Evolutionary conservation across 805 yeast genomes (phyloP).

Genomic region (Priceomyces haplophilus): DNA sequence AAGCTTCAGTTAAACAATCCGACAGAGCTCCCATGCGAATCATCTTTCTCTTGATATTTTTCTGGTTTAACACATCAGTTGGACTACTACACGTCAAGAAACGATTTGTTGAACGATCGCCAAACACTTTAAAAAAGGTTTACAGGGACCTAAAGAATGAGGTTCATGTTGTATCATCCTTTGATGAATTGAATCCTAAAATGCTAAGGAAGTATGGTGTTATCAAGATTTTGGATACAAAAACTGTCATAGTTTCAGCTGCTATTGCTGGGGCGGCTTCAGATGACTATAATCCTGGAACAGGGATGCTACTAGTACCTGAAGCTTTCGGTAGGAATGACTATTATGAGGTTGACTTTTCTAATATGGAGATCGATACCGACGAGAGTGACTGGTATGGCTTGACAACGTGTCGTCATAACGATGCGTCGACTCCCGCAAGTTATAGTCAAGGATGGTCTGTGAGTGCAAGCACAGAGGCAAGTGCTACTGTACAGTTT

Average conservation of each 20-base stretch:
- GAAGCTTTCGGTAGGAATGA: not conserved
- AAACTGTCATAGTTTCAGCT: conserved; percentile 12
- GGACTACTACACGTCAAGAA: not conserved
- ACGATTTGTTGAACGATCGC: not conserved
- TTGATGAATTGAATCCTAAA: conserved; percentile 10
- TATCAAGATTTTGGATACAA: conserved; percentile 8
- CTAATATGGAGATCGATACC: not conserved
- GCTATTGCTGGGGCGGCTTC: conserved; percentile 10
- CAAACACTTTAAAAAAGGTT: conserved; percentile 6
- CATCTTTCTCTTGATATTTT: not conserved
- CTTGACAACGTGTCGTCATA: conserved; percentile 10
- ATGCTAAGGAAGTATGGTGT: conserved; percentile 13
- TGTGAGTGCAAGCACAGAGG: conserved; percentile 8
- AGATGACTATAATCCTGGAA: conserved; percentile 4
- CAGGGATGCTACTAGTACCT: conserved; percentile 4
- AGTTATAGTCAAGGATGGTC: conserved; percentile 14
- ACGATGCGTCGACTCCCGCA: conserved; percentile 8
- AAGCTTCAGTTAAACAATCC: no score
- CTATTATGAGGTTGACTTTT: conserved; percentile 9
- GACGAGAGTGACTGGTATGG: conserved; percentile 10
- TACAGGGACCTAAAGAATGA: conserved; percentile 8
- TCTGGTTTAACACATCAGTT: not conserved
- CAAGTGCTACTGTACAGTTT: conserved; percentile 7
- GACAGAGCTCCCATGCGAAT: no score
- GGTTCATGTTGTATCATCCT: conserved; percentile 8